Base-by-base conservation (phyloP, 805 yeast species). In the Yamadazyma endophytica region DNA sequence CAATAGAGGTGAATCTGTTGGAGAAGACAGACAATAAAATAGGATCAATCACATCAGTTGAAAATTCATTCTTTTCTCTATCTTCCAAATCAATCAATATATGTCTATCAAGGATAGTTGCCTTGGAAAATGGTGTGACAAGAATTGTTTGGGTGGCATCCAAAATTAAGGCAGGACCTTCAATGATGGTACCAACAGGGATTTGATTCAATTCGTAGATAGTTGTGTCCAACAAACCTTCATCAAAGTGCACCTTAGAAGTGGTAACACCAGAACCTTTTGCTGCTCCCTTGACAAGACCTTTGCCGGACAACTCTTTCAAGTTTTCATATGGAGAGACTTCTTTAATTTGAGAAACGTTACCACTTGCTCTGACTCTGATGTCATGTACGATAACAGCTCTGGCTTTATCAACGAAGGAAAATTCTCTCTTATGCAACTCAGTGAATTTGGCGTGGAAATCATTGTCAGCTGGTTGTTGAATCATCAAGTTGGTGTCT, bases 1-100 rank as follows among this genome's bases (percentile, higher is more conserved):
- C 95, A 54, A 86, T 83, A 41, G 86, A 86, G 87, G 84, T 84
- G 53, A 85, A 85, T 37, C 92, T 63, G 53, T 84, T 87, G 19
- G 85, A 80, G 56, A 84, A 84, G 18, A 84, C 81, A 0, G 92
- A 81, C 21, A 85, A 54, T 40, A 77, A 59, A 23, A 84, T 74
- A 1, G 92, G 92, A 43, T 84, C 88, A 23, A 79, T 37, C 11
- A 9, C 24, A 11, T 26, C 24, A n/a, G 36, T 31, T 8, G 39
- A 30, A 19, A 35, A 14, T 11, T 21, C 19, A 13, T 28, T 13
- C 33, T 29, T 29, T 19, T 21, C 40, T 41, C 35, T 55, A n/a
- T 40, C 45, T 13, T 33, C 40, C 5, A 57, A 39, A 15, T 55
- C 48, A 28, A 82, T 61, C 17, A 75, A 62, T 12, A 84, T 68